Evolutionary conservation across 1,284 basidiomycete species (phyloP), one percentile per base, ranked within the genome.

Genomic region (Phellinidium pouzarii): DNA sequence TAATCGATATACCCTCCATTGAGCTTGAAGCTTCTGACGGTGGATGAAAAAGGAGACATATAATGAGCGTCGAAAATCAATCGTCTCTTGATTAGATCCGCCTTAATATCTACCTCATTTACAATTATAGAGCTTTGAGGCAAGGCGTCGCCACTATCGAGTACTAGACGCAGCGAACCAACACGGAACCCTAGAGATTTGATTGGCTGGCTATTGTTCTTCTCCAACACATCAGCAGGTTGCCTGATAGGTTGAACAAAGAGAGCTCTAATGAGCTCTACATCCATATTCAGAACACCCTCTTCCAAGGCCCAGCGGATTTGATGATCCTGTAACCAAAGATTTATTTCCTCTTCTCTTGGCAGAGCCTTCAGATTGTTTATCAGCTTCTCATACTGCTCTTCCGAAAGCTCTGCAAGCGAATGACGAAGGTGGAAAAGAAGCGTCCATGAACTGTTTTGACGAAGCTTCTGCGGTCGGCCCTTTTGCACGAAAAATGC

Each of bases 401-500:
- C 49, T 3, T 36, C 26, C 8, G 46, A 31, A 12, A 50, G 45
- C 9, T 36, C 48, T 51, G 60, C 73, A 31, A 84, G 65, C 61
- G 77, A 76, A 58, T 77, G 73, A 9, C 88, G 82, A 31, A 90
- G 72, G 61, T 89, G 80, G 55, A 85, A 81, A 23, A 91, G 66
- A 51, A 90, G 79, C 57, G 80, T 82, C 70, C 88, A 87, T 3
- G 72, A 71, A 1, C 74, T 67, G 58, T 87, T 79, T 22, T 76
- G 77, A 25, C 89, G 83, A 41, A 90, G 62, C 38, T 71, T 64
- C 48, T 81, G 76, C 2, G 87, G 85, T 9, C 74, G 68, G 2
- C 87, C 88, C 48, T 72, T 75, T 63, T 89, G 88, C 25, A 91
- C 77, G 37, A 91, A 74, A 62, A 82, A 89, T 1, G 87, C 88